Evolutionary conservation across 495 filamentous ascomycete species (phyloP), one percentile per base, ranked within the genome.

Genomic region (Durotheca rogersii): DNA sequence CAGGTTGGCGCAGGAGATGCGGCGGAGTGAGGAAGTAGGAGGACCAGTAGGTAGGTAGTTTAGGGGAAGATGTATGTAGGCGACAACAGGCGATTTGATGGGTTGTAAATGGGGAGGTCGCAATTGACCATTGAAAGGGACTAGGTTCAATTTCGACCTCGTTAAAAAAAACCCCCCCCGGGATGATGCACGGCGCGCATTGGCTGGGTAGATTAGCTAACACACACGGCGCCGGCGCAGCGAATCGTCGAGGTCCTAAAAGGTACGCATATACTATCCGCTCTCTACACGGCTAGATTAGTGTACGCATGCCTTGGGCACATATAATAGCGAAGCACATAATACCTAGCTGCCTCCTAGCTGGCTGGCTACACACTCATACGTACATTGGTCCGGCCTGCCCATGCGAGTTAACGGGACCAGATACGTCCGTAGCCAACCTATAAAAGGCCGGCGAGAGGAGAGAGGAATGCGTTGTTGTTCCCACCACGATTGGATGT

Each of bases 101-200:
- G 23, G 23, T 9, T 4, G 23, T 4, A 4, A 9, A 9, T 27
- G 23, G 23, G 23, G 9, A 27, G 9, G 4, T 27, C 15, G 33
- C 56, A 59, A 59, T 59, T 59, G 56, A 59, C 50, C 50, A n/a
- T n/a, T n/a, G n/a, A 59, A 53, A 47, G 56, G 46, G 56, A 59
- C 51, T 47, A 46, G 50, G 51, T 53, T 59, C 41, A 57, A 44
- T 48, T 48, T 52, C 36, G 25, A 42, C 30, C 32, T 18, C 33
- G 56, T 54, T 4, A 27, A 9, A 27, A 51, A 42, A 37, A 51
- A 51, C 45, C n/a, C n/a, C n/a, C n/a, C n/a, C n/a, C n/a, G 30
- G 46, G 45, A 47, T 27, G 9, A 59, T 59, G 56, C 56, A 59
- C 50, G 56, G 53, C 53, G 56, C 50, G 56, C 51, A 59, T 4